These are phyloP conservation scores for Kluyveromyces lactis DNA, from an alignment of 805 yeast species.

Conservation along the genomic window DNA sequence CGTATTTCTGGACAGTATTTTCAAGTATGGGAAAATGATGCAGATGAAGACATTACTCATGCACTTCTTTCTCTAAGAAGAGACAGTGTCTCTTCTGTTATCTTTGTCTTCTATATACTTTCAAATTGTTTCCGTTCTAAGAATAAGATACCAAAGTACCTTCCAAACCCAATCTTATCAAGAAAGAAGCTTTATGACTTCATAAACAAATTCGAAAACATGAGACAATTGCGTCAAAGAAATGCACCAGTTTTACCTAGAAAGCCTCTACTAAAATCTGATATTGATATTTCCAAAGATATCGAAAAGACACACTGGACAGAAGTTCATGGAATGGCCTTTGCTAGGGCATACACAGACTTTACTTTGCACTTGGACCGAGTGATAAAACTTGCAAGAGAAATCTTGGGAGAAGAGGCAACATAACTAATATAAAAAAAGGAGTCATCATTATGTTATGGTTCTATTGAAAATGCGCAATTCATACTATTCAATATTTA, in stretches of 20 bases:
- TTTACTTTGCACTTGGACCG: constrained; percentile 37
- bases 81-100: constrained; percentile 40
- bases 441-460: background rate
- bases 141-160: constrained; percentile 33
- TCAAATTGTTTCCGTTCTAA: constrained; percentile 35
- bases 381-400: constrained; percentile 31
- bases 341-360: constrained; percentile 39
- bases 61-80: constrained; percentile 37
- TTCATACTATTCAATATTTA: too few relatives aligned
- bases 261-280: background rate
- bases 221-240: constrained; percentile 2
- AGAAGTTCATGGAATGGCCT: constrained; percentile 41
- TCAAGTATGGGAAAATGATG: constrained; percentile 38
- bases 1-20: constrained; percentile 41
- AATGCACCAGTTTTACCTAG: background rate
- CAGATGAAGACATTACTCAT: constrained; percentile 30
- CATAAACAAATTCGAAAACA: constrained; percentile 27
- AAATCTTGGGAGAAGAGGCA: constrained; percentile 37
- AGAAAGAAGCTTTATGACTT: constrained; percentile 37
- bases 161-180: constrained; percentile 37
- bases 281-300: background rate
- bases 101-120: constrained; percentile 35
- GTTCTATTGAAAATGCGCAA: too few relatives aligned
- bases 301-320: constrained; percentile 35
- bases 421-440: background rate